phyloP scores from a whole-genome alignment of 2,329 filamentous ascomycete species.

The Fusarium decemcellulare region DNA sequence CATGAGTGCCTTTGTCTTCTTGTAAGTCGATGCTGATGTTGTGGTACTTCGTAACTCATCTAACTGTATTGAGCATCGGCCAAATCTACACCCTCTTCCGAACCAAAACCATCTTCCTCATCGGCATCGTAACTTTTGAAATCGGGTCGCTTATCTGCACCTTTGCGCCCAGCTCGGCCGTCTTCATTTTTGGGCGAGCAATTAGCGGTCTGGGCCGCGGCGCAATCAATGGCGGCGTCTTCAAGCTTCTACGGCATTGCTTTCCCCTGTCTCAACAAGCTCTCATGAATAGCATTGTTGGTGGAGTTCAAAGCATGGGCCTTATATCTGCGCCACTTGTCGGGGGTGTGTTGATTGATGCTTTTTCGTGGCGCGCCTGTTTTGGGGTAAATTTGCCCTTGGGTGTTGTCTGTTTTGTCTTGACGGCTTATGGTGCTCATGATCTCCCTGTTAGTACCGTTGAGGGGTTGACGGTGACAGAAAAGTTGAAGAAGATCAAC shows the following conservation, averaged over 20 bases:
- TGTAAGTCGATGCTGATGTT: neutral
- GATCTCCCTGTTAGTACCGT: constrained; percentile 11
- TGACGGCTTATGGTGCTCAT: constrained; percentile 38
- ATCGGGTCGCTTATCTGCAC: constrained; percentile 54
- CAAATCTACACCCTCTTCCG: constrained; percentile 50
- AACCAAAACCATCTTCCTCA: constrained; percentile 48
- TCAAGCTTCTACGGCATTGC: constrained; percentile 42
- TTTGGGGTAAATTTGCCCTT: constrained; percentile 43
- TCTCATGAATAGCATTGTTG: constrained; percentile 38
- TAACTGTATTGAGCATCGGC: constrained; percentile 39
- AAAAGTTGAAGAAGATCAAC: constrained; percentile 38
- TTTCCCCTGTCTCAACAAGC: constrained; percentile 41
- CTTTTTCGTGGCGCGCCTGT: constrained; percentile 43
- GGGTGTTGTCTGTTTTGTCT: constrained; percentile 26
- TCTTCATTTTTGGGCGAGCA: constrained; percentile 55
- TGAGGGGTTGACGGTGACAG: constrained; percentile 13
- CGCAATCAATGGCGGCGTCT: constrained; percentile 42
- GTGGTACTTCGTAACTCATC: neutral
- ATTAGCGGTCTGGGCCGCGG: constrained; percentile 52
- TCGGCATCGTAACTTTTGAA: constrained; percentile 49
- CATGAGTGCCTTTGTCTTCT: constrained; percentile 43
- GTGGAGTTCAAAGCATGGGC: constrained; percentile 33
- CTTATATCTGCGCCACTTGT: constrained; percentile 40
- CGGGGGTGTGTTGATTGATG: constrained; percentile 37
- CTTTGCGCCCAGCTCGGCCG: constrained; percentile 50